A percentile compares a stretch with the other conserved stretches of the same genome.
Conservation (phyloP, 2,329 filamentous ascomycete genomes). For the Dactylellina leptospora region DNA sequence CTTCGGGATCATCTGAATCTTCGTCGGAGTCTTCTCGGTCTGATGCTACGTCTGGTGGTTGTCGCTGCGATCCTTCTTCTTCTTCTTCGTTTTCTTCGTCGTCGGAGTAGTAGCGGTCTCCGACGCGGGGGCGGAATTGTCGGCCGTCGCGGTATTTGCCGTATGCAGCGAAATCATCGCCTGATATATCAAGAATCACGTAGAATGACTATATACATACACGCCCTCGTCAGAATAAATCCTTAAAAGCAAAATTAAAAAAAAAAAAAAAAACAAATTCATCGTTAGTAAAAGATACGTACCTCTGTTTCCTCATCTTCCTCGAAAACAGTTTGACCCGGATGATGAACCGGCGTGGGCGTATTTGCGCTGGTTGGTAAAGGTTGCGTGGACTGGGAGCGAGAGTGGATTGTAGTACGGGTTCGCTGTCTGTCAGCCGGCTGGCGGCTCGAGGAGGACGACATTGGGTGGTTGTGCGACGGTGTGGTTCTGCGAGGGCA, state of each 20-base stretch:
- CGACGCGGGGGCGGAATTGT: conserved; percentile 26
- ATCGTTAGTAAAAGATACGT: neutral
- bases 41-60: conserved; percentile 2
- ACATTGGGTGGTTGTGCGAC: neutral
- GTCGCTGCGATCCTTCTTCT: neutral
- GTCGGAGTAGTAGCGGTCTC: conserved; percentile 17
- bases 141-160: conserved; percentile 47
- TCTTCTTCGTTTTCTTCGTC: conserved; percentile 3
- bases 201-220: conserved; percentile 53
- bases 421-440: conserved; percentile 20
- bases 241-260: too few species aligned
- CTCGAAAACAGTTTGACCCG: conserved; percentile 16
- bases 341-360: neutral
- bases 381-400: conserved; percentile 14
- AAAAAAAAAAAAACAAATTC: too few species aligned
- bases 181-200: conserved; percentile 49
- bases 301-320: conserved; percentile 51
- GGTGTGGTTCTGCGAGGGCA: conserved; percentile 8
- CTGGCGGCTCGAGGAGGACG: conserved; percentile 12
- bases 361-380: neutral
- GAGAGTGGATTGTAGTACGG: conserved; percentile 19
- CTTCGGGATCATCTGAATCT: neutral
- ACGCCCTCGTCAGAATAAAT: too few species aligned
- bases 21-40: neutral
- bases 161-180: conserved; percentile 49